phyloP scores from a whole-genome alignment of 305 asterid species.

The Fraxinus sp. region DNA sequence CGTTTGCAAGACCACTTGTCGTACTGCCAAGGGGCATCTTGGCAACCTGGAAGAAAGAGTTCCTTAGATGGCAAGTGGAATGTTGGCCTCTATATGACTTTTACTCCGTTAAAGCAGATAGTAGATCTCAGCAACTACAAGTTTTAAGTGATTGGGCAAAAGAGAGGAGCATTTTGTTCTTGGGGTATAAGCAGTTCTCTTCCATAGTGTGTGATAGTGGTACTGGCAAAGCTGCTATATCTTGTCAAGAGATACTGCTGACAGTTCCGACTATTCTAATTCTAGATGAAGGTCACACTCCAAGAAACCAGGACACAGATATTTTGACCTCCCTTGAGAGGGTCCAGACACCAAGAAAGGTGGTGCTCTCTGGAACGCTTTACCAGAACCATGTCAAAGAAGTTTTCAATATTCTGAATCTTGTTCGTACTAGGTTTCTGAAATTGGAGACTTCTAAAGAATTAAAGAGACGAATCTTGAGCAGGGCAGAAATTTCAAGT shows the following conservation, averaged over 20 bases:
- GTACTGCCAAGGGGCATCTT: background rate
- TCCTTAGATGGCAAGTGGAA: slow-evolving; percentile 31
- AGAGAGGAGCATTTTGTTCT: slow-evolving; percentile 66
- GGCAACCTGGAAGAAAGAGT: slow-evolving; percentile 6
- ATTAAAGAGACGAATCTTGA: slow-evolving; percentile 74
- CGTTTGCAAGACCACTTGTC: background rate
- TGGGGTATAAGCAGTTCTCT: slow-evolving; percentile 91
- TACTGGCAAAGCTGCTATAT: slow-evolving; percentile 38
- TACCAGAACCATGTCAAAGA: slow-evolving; percentile 93
- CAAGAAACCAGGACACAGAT: slow-evolving; percentile 86
- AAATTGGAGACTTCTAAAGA: slow-evolving; percentile 60
- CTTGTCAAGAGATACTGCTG: slow-evolving; percentile 68
- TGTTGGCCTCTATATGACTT: slow-evolving; percentile 69
- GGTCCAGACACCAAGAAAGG: slow-evolving; percentile 79
- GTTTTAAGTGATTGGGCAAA: slow-evolving; percentile 72
- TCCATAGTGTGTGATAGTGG: slow-evolving; percentile 68
- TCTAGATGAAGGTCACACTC: slow-evolving; percentile 95
- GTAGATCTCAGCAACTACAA: slow-evolving; percentile 72
- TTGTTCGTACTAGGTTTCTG: slow-evolving; percentile 87
- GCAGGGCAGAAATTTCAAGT: slow-evolving; percentile 58
- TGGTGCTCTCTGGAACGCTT: slow-evolving; percentile 91
- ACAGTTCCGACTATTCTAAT: slow-evolving; percentile 71
- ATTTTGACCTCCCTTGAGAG: slow-evolving; percentile 80
- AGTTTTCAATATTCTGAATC: slow-evolving; percentile 85
- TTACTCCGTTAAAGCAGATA: slow-evolving; percentile 85